phyloP scores from a whole-genome alignment of 768 basidiomycete species.

The Termitomyces sp. region DNA sequence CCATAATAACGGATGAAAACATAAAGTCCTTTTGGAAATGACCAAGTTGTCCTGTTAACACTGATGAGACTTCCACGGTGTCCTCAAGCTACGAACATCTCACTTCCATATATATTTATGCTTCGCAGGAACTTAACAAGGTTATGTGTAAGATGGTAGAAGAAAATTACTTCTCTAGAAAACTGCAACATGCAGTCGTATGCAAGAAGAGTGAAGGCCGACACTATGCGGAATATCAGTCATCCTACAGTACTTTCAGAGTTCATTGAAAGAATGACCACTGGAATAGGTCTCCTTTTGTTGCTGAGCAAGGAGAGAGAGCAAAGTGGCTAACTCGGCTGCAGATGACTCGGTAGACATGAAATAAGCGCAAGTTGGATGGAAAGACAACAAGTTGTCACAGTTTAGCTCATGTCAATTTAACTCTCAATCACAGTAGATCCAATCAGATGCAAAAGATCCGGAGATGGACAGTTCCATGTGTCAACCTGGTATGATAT shows the following conservation, averaged over 20 bases:
- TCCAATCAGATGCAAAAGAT: no score
- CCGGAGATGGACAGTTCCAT: no score
- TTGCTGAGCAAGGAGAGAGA: background rate
- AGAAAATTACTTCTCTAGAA: background rate
- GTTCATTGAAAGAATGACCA: background rate
- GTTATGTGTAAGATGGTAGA: no score
- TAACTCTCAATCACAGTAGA: no score
- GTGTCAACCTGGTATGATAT: no score
- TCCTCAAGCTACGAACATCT: no score
- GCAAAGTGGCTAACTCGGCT: background rate
- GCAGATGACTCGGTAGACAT: background rate
- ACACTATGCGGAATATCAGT: background rate
- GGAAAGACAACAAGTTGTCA: no score
- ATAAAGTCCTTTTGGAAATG: slow-evolving; percentile 8
- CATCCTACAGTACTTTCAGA: background rate
- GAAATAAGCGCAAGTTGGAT: background rate
- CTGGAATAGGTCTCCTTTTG: background rate
- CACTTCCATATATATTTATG: slow-evolving; percentile 4
- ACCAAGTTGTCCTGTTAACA: slow-evolving; percentile 2
- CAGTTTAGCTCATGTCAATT: no score
- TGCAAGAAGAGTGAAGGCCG: background rate
- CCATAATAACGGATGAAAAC: slow-evolving; percentile 8
- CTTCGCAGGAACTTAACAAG: background rate
- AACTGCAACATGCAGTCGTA: background rate
- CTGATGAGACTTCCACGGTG: background rate